These are phyloP conservation scores for Areca catechu DNA, from an alignment of 176 grass and related monocot genomes.

Conservation along the genomic window DNA sequence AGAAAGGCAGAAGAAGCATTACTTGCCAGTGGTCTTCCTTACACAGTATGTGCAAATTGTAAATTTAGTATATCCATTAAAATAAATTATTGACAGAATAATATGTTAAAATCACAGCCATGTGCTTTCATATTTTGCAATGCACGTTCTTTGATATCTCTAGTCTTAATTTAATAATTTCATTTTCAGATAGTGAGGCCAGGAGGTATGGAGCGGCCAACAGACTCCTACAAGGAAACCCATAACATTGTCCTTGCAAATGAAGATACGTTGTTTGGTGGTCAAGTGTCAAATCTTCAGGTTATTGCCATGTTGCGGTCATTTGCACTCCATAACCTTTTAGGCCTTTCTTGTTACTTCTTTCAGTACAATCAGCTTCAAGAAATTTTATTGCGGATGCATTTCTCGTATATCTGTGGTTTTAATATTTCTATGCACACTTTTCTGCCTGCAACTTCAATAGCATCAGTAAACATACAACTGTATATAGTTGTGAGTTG, in stretches of 20 bases:
- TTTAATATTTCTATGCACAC: too few relatives aligned
- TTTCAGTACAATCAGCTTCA: too few relatives aligned
- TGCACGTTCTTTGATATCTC: not conserved
- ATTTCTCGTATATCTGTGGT: too few relatives aligned
- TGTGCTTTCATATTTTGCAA: not conserved
- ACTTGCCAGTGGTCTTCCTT: constrained; percentile 64
- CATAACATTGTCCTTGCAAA: constrained; percentile 76
- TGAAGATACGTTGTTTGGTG: constrained; percentile 74
- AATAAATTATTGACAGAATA: not conserved
- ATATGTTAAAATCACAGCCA: not conserved
- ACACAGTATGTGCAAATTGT: constrained; percentile 39
- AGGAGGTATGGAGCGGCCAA: constrained; percentile 91
- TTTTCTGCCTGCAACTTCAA: too few relatives aligned
- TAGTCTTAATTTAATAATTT: not conserved
- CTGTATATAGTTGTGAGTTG: too few relatives aligned
- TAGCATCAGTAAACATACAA: too few relatives aligned
- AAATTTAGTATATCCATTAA: not conserved
- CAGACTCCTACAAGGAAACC: constrained; percentile 89
- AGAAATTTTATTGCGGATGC: too few relatives aligned
- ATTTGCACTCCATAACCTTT: too few relatives aligned
- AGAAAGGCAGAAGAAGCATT: constrained; percentile 81
- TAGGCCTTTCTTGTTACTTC: too few relatives aligned
- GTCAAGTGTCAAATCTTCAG: constrained; percentile 86
- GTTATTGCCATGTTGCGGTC: not conserved
- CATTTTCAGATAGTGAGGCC: constrained; percentile 66